Evolutionary conservation across 225 moss, liverwort and hornwort species (phyloP).

Genomic region (Asterella californica): DNA sequence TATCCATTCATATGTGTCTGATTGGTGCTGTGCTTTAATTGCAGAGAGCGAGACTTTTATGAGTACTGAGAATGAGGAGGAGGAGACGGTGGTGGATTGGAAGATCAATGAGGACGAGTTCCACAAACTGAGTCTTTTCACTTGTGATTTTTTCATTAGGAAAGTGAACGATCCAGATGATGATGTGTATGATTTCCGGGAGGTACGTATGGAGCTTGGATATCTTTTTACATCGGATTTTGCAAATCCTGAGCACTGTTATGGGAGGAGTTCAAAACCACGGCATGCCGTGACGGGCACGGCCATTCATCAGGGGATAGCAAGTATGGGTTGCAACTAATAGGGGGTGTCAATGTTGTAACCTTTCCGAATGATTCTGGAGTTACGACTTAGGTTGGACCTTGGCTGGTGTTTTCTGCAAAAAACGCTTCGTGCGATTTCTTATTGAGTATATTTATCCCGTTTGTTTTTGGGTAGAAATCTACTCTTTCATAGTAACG

Average conservation of each 20-base stretch:
- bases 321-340: background rate
- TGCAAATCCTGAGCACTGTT: background rate
- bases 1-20: background rate
- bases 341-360: no score
- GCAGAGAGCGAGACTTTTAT: conserved; percentile 72
- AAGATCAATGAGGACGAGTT: conserved; percentile 99
- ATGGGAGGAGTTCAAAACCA: background rate
- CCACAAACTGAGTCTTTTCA: conserved; percentile 76
- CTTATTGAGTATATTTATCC: no score
- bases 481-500: no score
- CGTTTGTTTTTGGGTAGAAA: no score
- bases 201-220: conserved; percentile 36
- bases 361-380: no score
- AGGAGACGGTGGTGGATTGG: conserved; percentile 81
- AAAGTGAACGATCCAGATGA: conserved; percentile 70
- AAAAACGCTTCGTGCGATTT: no score
- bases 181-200: conserved; percentile 91
- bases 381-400: no score
- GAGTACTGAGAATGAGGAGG: conserved; percentile 72
- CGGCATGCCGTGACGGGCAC: background rate
- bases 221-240: background rate
- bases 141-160: conserved; percentile 93
- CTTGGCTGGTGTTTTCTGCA: no score
- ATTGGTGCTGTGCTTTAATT: background rate
- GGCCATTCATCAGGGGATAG: background rate